Percentiles rank a stretch among this genome's conserved stretches.
Evolutionary conservation across 2,329 filamentous ascomycete genomes (phyloP).

Genomic region (Pestalotiopsis sp.): DNA sequence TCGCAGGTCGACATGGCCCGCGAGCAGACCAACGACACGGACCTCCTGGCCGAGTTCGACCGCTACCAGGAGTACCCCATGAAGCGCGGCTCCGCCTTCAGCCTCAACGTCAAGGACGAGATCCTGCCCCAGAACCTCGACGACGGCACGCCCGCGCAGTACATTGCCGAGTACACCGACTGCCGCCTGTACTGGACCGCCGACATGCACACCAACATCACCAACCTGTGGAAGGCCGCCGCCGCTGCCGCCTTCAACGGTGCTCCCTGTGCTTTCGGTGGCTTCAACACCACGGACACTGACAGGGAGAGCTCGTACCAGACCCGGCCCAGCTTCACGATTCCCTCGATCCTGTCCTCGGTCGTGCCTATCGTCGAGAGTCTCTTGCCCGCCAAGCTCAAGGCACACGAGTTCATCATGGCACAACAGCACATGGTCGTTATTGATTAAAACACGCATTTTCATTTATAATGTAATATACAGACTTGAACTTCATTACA

Average conservation of each 20-base stretch:
- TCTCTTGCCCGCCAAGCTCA: neutral
- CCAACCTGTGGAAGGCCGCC: slow-evolving; percentile 48
- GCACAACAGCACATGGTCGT: slow-evolving; percentile 26
- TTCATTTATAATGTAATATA: slow-evolving; percentile 4
- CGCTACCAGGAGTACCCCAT: slow-evolving; percentile 35
- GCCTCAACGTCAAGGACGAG: slow-evolving; percentile 42
- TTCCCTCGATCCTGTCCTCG: neutral
- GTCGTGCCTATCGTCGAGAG: neutral
- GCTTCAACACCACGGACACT: slow-evolving; percentile 25
- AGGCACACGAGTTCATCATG: slow-evolving; percentile 3
- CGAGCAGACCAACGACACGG: slow-evolving; percentile 28
- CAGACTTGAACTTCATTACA: neutral
- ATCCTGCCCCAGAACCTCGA: slow-evolving; percentile 37
- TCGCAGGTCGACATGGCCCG: slow-evolving; percentile 27
- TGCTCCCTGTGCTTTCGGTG: slow-evolving; percentile 40
- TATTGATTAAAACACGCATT: slow-evolving; percentile 23
- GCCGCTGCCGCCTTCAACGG: slow-evolving; percentile 43
- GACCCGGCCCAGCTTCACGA: slow-evolving; percentile 1
- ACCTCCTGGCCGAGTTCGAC: slow-evolving; percentile 29
- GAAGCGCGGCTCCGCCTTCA: slow-evolving; percentile 33
- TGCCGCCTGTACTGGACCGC: slow-evolving; percentile 55
- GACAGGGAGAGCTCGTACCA: slow-evolving; percentile 16
- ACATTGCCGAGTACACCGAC: slow-evolving; percentile 48
- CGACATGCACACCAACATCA: slow-evolving; percentile 49
- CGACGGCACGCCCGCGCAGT: slow-evolving; percentile 49